Conservation (phyloP, 176 grass and related monocot species). For the Bothriochloa decipiens region DNA sequence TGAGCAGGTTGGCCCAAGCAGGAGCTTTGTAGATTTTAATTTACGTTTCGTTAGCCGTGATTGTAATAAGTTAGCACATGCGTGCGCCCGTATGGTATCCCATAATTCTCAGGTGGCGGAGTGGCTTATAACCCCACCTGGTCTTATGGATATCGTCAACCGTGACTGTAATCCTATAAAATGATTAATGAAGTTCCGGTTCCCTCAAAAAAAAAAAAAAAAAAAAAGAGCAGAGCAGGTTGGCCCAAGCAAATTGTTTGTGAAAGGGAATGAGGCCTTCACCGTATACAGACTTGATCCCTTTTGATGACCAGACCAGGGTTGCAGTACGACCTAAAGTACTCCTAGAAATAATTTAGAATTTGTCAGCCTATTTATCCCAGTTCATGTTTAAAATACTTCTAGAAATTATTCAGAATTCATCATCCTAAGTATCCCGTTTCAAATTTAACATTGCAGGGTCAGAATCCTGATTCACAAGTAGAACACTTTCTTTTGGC, state of each 20-base stretch:
- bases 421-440: background rate
- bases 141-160: no score
- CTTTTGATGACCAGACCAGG: background rate
- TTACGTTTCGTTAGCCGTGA: no score
- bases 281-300: background rate
- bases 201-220: no score
- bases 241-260: background rate
- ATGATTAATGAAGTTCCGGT: no score
- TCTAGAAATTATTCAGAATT: background rate
- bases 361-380: background rate
- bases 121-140: no score
- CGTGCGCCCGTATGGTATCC: no score
- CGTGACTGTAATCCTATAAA: no score
- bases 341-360: background rate
- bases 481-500: background rate
- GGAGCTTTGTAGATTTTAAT: no score
- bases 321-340: background rate
- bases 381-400: background rate
- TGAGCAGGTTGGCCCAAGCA: background rate
- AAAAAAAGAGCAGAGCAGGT: background rate
- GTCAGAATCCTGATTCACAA: background rate
- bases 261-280: background rate
- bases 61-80: no score
- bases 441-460: background rate
- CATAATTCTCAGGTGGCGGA: no score